Base-by-base conservation (phyloP, 2,329 filamentous ascomycete species). In the Penicillium sp. region DNA sequence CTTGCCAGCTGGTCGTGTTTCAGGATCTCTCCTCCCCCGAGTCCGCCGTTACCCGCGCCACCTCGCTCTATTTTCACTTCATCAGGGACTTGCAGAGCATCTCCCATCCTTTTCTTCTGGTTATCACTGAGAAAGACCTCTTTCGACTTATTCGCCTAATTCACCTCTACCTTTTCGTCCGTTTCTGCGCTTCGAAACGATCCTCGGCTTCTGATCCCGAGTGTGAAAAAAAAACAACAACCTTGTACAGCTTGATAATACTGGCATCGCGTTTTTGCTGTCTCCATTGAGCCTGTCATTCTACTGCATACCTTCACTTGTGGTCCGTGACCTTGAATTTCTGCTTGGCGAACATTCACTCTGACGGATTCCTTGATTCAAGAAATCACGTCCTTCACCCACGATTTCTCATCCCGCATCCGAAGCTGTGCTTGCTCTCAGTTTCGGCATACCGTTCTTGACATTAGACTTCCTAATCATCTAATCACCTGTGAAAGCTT, bases 21-120 rank as follows among this genome's bases (percentile, higher is more conserved):
- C 59, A 57, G 51, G 33, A 42, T 29, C 48, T 29, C 42, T 23
- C 14, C 26, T 19, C 53, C 54, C 33, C 44, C 56, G 54, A 62
- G 54, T 60, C 59, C 53, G 62, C 55, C 54, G 56, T 48, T 37
- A 56, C 63, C 59, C 60, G 66, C 59, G 58, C 67, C 61, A 54
- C 63, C 57, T 58, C 54, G 53, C 63, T 64, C 62, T 62, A 53
- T 64, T 54, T 57, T 56, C 45, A 65, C 57, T 61, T 58, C 53
- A 58, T 54, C 55, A 64, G 64, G 71, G 69, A 67, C 64, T 67
- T 75, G 73, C 72, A 74, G 73, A 71, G 73, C 73, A 75, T 70
- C 64, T 68, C 71, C 67, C 61, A 6, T 54, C 60, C 49, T 54
- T 57, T 54, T 59, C 57, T 29, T 47, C 57, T 54, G 51, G 50